These are phyloP conservation scores for Borealophlyctis nickersoniae DNA, from an alignment of 192 early-diverging fungal species.

Conservation along the genomic window DNA sequence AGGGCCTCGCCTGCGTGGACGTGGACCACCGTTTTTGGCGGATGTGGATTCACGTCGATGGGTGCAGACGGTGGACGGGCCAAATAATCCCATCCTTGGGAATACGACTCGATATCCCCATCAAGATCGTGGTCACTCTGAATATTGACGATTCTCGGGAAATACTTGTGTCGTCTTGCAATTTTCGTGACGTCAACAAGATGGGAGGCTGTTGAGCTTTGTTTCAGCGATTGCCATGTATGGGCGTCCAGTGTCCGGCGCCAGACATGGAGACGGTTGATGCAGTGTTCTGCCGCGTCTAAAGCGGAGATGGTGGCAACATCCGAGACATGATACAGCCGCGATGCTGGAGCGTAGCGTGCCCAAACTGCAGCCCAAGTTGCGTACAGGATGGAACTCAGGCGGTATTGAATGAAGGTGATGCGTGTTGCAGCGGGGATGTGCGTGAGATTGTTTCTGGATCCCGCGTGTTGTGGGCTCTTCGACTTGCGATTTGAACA, in stretches of 20 bases:
- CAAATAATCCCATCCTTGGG: background rate
- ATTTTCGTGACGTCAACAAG: slow-evolving; percentile 12
- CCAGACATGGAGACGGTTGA: slow-evolving; percentile 32
- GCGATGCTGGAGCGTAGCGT: slow-evolving; percentile 22
- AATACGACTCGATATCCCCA: slow-evolving; percentile 4
- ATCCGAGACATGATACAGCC: slow-evolving; percentile 27
- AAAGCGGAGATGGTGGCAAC: slow-evolving; percentile 13
- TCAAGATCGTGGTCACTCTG: background rate
- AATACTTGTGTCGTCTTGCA: background rate
- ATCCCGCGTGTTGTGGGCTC: background rate
- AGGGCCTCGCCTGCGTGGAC: slow-evolving; percentile 1
- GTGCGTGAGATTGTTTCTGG: background rate
- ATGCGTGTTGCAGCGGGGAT: slow-evolving; percentile 1
- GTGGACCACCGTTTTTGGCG: background rate
- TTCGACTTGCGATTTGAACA: too few species aligned
- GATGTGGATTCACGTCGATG: background rate
- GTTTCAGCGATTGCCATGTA: slow-evolving; percentile 23
- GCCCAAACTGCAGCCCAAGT: slow-evolving; percentile 34
- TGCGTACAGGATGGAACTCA: slow-evolving; percentile 18
- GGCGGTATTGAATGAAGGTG: slow-evolving; percentile 30
- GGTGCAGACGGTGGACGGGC: background rate
- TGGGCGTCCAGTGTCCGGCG: slow-evolving; percentile 23
- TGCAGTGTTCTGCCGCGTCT: slow-evolving; percentile 25
- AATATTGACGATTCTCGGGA: slow-evolving; percentile 5
- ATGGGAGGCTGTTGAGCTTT: slow-evolving; percentile 11